Conservation (phyloP, 441 rosid genomes). For the Syzygium malaccense region DNA sequence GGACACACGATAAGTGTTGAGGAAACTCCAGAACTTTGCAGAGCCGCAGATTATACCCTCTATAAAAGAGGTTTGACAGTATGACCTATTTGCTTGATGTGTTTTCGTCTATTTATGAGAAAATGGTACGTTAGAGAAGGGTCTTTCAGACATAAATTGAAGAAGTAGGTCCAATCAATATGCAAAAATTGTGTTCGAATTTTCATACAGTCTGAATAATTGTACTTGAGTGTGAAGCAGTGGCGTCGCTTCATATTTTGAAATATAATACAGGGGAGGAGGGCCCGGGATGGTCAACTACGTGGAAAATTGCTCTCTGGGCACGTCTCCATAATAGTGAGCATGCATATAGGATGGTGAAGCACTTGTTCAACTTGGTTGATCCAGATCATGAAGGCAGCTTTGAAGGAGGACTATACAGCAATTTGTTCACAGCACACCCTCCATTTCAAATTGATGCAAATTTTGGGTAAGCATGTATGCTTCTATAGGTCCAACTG, state of each 20-base stretch:
- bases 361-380: slow-evolving; percentile 59
- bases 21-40: slow-evolving; percentile 62
- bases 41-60: slow-evolving; percentile 67
- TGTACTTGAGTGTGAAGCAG: neutral
- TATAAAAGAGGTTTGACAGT: slow-evolving; percentile 52
- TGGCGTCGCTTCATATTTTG: neutral
- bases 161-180: neutral
- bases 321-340: slow-evolving; percentile 70
- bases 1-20: slow-evolving; percentile 77
- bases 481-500: neutral
- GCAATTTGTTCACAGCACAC: slow-evolving; percentile 85
- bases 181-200: neutral
- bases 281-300: slow-evolving; percentile 93
- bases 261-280: slow-evolving; percentile 56
- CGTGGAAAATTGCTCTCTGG: slow-evolving; percentile 89
- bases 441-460: slow-evolving; percentile 98
- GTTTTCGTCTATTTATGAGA: neutral
- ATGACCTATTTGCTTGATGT: neutral
- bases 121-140: neutral
- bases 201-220: neutral
- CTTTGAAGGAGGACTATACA: slow-evolving; percentile 83
- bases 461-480: slow-evolving; percentile 70
- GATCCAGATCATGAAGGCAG: slow-evolving; percentile 52
- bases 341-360: slow-evolving; percentile 70
- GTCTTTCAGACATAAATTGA: neutral